phyloP scores from a whole-genome alignment of 1,284 basidiomycete species.

The Cystobasidium sp. region DNA sequence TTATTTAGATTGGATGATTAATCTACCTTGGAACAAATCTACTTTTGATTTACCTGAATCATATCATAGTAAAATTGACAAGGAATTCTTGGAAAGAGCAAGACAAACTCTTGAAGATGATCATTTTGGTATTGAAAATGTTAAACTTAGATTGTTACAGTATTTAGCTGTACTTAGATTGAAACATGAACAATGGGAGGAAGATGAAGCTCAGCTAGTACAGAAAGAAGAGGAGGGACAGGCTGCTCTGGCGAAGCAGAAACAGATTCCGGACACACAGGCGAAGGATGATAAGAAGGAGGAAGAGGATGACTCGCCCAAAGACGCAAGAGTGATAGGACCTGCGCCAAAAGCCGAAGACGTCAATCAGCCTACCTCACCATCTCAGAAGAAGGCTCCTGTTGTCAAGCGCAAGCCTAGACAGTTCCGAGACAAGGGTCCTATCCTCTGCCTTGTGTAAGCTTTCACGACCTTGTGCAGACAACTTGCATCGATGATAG shows the following conservation, averaged over 20 bases:
- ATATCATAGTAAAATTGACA: slow-evolving; percentile 9
- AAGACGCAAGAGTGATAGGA: background rate
- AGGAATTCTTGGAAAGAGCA: slow-evolving; percentile 48
- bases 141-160: slow-evolving; percentile 60
- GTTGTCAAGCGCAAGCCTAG: slow-evolving; percentile 13
- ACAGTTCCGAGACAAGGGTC: slow-evolving; percentile 64
- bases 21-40: slow-evolving; percentile 50
- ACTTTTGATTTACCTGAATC: slow-evolving; percentile 25
- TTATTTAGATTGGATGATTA: slow-evolving; percentile 52
- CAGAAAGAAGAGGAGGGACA: slow-evolving; percentile 39
- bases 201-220: slow-evolving; percentile 33
- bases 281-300: background rate
- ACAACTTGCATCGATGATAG: background rate
- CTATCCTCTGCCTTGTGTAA: slow-evolving; percentile 72
- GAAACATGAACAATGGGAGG: slow-evolving; percentile 53
- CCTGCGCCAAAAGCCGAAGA: background rate
- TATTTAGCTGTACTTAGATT: slow-evolving; percentile 59
- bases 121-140: slow-evolving; percentile 59
- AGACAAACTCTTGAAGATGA: slow-evolving; percentile 56
- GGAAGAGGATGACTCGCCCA: background rate
- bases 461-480: slow-evolving; percentile 3
- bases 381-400: background rate
- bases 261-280: slow-evolving; percentile 17
- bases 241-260: slow-evolving; percentile 22
- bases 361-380: background rate